Conservation (phyloP, 2,329 filamentous ascomycete species). For the Beauveria bassiana region DNA sequence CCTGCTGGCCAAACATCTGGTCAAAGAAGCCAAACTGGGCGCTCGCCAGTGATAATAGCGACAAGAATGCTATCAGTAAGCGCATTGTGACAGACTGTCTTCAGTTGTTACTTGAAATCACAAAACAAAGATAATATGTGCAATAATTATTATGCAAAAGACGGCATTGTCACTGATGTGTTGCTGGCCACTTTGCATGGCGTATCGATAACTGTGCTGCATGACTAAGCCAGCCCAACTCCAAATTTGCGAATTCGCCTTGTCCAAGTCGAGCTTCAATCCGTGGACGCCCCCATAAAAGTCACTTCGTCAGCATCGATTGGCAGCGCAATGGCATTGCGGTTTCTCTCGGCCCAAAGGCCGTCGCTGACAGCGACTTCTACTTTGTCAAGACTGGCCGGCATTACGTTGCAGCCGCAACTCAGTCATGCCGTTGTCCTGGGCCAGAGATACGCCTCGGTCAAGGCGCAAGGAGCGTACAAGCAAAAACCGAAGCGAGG, state of each 20-base stretch:
- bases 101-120: slow-evolving; percentile 22
- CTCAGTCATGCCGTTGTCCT: slow-evolving; percentile 35
- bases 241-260: slow-evolving; percentile 9
- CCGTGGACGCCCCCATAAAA: slow-evolving; percentile 24
- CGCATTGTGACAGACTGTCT: slow-evolving; percentile 12
- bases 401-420: slow-evolving; percentile 21
- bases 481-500: slow-evolving; percentile 56
- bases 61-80: slow-evolving; percentile 39
- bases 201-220: slow-evolving; percentile 16
- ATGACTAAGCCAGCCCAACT: slow-evolving; percentile 12
- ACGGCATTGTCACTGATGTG: slow-evolving; percentile 2
- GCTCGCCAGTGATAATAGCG: slow-evolving; percentile 52
- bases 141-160: neutral
- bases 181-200: slow-evolving; percentile 14
- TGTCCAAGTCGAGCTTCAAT: slow-evolving; percentile 15
- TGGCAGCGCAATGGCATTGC: slow-evolving; percentile 28
- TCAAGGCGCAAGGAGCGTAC: slow-evolving; percentile 60
- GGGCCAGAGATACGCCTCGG: slow-evolving; percentile 47
- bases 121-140: neutral
- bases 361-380: slow-evolving; percentile 34
- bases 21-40: slow-evolving; percentile 96
- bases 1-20: slow-evolving; percentile 74
- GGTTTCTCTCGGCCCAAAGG: slow-evolving; percentile 39
- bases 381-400: slow-evolving; percentile 18
- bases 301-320: slow-evolving; percentile 22